Evolutionary conservation across 2,329 filamentous ascomycete genomes (phyloP).

Genomic region (Didymella arachidicola): DNA sequence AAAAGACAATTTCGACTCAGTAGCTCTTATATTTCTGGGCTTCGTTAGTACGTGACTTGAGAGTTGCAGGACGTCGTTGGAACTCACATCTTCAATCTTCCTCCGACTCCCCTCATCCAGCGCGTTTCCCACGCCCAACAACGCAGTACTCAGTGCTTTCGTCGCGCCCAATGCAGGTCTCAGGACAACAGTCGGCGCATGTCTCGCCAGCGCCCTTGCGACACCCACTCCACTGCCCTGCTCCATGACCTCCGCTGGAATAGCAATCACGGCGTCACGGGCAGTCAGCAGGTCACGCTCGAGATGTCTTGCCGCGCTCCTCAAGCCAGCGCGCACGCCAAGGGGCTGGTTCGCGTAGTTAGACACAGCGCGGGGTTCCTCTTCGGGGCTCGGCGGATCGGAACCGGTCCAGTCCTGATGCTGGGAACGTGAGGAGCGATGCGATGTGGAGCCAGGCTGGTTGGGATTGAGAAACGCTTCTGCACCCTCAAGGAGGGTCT

Average conservation of each 20-base stretch:
- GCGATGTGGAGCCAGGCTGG: constrained; percentile 36
- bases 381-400: constrained; percentile 70
- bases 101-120: constrained; percentile 83
- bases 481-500: constrained; percentile 87
- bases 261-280: constrained; percentile 90
- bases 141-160: constrained; percentile 85
- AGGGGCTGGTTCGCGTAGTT: constrained; percentile 94
- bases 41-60: not conserved
- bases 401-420: constrained; percentile 57
- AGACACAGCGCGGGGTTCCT: constrained; percentile 80
- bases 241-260: constrained; percentile 90
- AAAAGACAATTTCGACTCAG: constrained; percentile 8
- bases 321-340: constrained; percentile 83
- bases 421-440: constrained; percentile 29
- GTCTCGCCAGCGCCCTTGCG: constrained; percentile 76
- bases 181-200: constrained; percentile 92
- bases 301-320: constrained; percentile 81
- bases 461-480: constrained; percentile 73
- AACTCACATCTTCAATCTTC: constrained; percentile 86
- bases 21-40: constrained; percentile 45
- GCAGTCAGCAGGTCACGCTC: constrained; percentile 87
- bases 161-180: constrained; percentile 89
- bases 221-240: constrained; percentile 81
- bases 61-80: not conserved
- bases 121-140: constrained; percentile 91